These are phyloP conservation scores for Kregervanrija pseudodelftensis DNA, from an alignment of 805 yeast species.

Conservation along the genomic window DNA sequence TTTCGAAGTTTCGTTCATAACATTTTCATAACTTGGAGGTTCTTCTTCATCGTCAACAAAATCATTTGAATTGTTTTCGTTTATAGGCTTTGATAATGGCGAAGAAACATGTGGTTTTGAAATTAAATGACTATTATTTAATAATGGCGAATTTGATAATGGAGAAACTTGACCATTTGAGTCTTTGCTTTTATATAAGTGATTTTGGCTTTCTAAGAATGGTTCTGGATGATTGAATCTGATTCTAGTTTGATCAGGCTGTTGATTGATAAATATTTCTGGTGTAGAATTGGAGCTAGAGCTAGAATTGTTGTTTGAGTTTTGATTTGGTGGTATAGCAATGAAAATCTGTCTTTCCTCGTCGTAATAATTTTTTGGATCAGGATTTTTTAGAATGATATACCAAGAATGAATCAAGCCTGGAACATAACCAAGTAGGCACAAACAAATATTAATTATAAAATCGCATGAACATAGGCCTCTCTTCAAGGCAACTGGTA, in stretches of 20 bases:
- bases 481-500: slow-evolving; percentile 68
- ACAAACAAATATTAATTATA: slow-evolving; percentile 56
- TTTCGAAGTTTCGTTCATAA: slow-evolving; percentile 28
- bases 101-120: slow-evolving; percentile 2
- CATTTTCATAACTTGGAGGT: slow-evolving; percentile 32
- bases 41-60: slow-evolving; percentile 12
- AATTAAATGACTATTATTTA: background rate
- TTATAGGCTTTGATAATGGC: background rate
- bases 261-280: slow-evolving; percentile 15
- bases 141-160: slow-evolving; percentile 8
- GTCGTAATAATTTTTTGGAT: slow-evolving; percentile 10
- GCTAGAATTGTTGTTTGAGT: no score
- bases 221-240: slow-evolving; percentile 28
- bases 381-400: slow-evolving; percentile 52
- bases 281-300: background rate
- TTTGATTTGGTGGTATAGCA: slow-evolving; percentile 16
- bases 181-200: slow-evolving; percentile 1
- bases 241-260: slow-evolving; percentile 20
- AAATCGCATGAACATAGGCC: slow-evolving; percentile 69
- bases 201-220: slow-evolving; percentile 14
- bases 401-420: slow-evolving; percentile 66
- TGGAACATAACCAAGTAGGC: slow-evolving; percentile 60
- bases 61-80: slow-evolving; percentile 1
- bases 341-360: slow-evolving; percentile 26
- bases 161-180: slow-evolving; percentile 21